Evolutionary conservation across 108 stramenopile genomes (phyloP).

Genomic region (Heterococcus sp.): DNA sequence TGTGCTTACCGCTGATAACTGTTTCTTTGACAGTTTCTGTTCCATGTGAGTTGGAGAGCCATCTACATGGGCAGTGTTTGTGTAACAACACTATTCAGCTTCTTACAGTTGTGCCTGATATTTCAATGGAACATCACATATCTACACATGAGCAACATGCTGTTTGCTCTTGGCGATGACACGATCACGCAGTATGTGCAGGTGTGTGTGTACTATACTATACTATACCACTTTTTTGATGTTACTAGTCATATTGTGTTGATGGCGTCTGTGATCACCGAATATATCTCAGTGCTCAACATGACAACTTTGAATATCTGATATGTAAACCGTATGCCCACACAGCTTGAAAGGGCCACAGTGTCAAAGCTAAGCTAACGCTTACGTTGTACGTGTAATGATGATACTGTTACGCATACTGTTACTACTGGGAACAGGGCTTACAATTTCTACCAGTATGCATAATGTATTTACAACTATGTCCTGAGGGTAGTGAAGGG

Average conservation of each 20-base stretch:
- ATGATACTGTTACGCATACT: too few relatives aligned
- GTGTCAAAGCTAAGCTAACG: too few relatives aligned
- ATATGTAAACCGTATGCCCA: too few relatives aligned
- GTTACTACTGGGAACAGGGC: constrained; percentile 3
- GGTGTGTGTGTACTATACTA: too few relatives aligned
- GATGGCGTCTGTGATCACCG: too few relatives aligned
- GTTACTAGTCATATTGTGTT: too few relatives aligned
- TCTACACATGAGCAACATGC: constrained; percentile 32
- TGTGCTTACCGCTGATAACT: too few relatives aligned
- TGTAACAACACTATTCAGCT: constrained; percentile 44
- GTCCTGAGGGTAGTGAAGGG: constrained; percentile 58
- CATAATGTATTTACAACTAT: constrained; percentile 62
- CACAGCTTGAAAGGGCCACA: too few relatives aligned
- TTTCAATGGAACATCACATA: neutral
- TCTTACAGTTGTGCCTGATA: constrained; percentile 54
- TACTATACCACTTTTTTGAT: too few relatives aligned
- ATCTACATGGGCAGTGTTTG: constrained; percentile 49
- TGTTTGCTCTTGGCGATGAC: constrained; percentile 56
- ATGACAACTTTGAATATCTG: too few relatives aligned
- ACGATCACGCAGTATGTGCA: constrained; percentile 56
- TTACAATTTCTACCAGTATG: constrained; percentile 62
- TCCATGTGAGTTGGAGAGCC: constrained; percentile 38
- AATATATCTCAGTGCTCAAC: too few relatives aligned
- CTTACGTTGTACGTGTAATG: too few relatives aligned
- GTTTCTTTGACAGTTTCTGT: constrained; percentile 54